phyloP scores from a whole-genome alignment of 2,329 filamentous ascomycete species.

The Colletotrichum neosansevieriae region DNA sequence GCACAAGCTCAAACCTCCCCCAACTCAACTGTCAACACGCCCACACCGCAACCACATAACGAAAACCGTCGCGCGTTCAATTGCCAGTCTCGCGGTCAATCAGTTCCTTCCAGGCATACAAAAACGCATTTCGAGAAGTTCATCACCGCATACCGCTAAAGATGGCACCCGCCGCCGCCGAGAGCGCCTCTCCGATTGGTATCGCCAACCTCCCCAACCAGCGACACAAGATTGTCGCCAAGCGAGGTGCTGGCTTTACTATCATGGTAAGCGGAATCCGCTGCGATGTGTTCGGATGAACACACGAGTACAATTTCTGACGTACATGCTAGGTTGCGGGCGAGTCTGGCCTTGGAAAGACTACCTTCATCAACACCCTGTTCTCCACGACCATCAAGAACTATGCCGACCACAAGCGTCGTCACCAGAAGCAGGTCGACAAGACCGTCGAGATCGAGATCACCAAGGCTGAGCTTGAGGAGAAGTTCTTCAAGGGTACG shows the following conservation, averaged over 20 bases:
- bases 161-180: conserved; percentile 69
- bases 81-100: conserved; percentile 31
- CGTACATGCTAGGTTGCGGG: conserved; percentile 80
- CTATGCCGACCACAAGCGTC: conserved; percentile 99
- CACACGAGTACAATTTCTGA: background rate
- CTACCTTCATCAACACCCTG: conserved; percentile 99
- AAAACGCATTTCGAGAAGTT: conserved; percentile 39
- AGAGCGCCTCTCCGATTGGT: conserved; percentile 77
- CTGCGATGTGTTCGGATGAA: background rate
- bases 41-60: conserved; percentile 40
- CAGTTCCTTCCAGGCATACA: conserved; percentile 28
- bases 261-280: conserved; percentile 83
- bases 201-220: conserved; percentile 82
- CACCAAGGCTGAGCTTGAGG: conserved; percentile 98
- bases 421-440: conserved; percentile 99
- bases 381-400: conserved; percentile 99
- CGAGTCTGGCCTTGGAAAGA: conserved; percentile 98
- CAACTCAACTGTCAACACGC: conserved; percentile 40
- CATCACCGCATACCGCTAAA: conserved; percentile 47
- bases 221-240: conserved; percentile 80
- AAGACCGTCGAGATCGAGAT: conserved; percentile 99
- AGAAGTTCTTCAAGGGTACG: conserved; percentile 99
- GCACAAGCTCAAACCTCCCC: conserved; percentile 42
- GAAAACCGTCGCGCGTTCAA: conserved; percentile 39
- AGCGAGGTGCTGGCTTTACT: conserved; percentile 96